These are phyloP conservation scores for Thymus quinquecostatus DNA, from an alignment of 257 asterid species.

Conservation along the genomic window DNA sequence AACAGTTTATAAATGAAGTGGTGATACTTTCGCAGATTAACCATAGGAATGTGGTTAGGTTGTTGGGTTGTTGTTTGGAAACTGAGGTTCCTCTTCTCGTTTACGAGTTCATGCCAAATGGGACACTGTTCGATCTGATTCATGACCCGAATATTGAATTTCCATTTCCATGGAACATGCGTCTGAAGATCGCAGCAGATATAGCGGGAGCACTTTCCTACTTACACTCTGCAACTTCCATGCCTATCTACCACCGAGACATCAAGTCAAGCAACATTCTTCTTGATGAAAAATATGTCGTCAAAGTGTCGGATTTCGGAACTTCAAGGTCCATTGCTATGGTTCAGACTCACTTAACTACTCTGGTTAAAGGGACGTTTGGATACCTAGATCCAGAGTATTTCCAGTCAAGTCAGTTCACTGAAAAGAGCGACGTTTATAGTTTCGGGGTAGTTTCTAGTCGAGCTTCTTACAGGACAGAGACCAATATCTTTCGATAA, in stretches of 20 bases:
- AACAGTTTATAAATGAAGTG: constrained; percentile 33
- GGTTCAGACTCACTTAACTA: constrained; percentile 40
- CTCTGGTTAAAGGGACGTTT: constrained; percentile 37
- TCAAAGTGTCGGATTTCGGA: constrained; percentile 33
- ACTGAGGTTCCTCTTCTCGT: constrained; percentile 21
- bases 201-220: constrained; percentile 30
- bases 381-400: constrained; percentile 42
- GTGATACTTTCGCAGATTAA: constrained; percentile 32
- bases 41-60: constrained; percentile 30
- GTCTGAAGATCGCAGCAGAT: constrained; percentile 22
- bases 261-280: constrained; percentile 37
- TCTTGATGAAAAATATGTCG: constrained; percentile 29
- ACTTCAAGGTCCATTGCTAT: constrained; percentile 14
- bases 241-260: constrained; percentile 36
- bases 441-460: constrained; percentile 37
- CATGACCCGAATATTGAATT: constrained; percentile 1
- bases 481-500: constrained; percentile 3
- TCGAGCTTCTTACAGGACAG: constrained; percentile 27
- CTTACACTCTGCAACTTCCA: constrained; percentile 28
- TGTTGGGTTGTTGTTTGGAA: constrained; percentile 34
- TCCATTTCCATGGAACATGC: constrained; percentile 21
- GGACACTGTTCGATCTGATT: constrained; percentile 23
- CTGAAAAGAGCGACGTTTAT: constrained; percentile 38
- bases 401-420: constrained; percentile 34
- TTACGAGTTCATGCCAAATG: constrained; percentile 26